A percentile compares a stretch with the other conserved stretches of the same genome.
These are phyloP conservation scores for Apostasia ramifera DNA, from an alignment of 106 monocot genomes.

Conservation along the genomic window DNA sequence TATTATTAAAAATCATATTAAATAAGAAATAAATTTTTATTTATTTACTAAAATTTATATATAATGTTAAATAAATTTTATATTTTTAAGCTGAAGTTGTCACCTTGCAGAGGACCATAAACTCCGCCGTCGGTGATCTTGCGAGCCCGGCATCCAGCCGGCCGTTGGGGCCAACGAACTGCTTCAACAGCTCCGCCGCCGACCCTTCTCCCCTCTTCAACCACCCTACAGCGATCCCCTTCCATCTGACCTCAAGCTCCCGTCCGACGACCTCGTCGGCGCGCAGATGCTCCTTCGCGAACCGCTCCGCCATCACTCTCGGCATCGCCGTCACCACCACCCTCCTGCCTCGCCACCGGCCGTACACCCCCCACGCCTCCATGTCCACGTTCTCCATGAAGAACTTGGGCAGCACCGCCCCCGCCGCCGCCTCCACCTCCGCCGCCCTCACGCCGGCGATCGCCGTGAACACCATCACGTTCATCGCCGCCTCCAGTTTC, in stretches of 20 bases:
- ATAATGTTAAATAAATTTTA: too few relatives aligned
- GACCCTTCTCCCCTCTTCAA: conserved; percentile 4
- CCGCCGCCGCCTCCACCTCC: conserved; percentile 65
- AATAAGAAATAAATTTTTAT: not conserved
- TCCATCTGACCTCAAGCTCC: conserved; percentile 47
- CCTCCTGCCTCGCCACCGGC: conserved; percentile 13
- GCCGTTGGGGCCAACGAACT: conserved; percentile 3
- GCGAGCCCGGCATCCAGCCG: conserved; percentile 9
- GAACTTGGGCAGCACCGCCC: conserved; percentile 93
- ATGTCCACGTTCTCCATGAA: conserved; percentile 63
- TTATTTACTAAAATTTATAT: too few relatives aligned
- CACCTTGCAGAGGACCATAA: conserved; percentile 51
- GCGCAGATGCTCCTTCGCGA: conserved; percentile 61
- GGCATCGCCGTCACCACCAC: conserved; percentile 56
- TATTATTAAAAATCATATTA: not conserved
- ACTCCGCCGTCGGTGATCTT: not conserved
- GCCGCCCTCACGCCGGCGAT: conserved; percentile 43
- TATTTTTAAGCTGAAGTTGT: not conserved
- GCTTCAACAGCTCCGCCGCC: conserved; percentile 1
- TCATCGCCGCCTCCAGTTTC: conserved; percentile 15
- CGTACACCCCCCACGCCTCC: conserved; percentile 59
- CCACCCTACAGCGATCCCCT: conserved; percentile 62
- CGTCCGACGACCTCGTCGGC: conserved; percentile 69
- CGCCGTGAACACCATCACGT: conserved; percentile 46
- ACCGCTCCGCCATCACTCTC: conserved; percentile 71